phyloP scores from a whole-genome alignment of 202 grass and related monocot genomes.

The Setaria viridis region DNA sequence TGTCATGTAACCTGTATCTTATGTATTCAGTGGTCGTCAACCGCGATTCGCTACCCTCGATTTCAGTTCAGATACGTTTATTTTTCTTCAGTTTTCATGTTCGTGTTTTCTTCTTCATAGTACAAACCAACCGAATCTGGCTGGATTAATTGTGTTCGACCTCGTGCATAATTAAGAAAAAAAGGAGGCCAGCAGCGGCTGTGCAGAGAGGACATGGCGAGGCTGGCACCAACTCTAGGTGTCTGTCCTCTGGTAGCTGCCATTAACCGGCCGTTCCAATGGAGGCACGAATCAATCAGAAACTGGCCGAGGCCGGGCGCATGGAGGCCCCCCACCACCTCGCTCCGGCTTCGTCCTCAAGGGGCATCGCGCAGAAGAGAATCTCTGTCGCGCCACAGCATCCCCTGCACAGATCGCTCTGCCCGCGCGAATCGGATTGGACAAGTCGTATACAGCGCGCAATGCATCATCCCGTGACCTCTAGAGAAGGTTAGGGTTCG shows the following conservation, averaged over 20 bases:
- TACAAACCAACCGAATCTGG: too few species aligned
- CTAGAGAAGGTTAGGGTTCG: not conserved
- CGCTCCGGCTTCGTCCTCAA: not conserved
- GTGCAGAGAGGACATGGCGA: too few species aligned
- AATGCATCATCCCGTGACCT: not conserved
- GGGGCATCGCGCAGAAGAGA: slow-evolving; percentile 15
- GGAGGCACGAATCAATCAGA: slow-evolving; percentile 12
- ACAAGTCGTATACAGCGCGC: slow-evolving; percentile 18
- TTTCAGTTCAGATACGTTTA: too few species aligned
- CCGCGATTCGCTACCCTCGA: too few species aligned
- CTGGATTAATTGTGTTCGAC: too few species aligned
- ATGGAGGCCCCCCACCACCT: not conserved
- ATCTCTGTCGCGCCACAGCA: slow-evolving; percentile 31
- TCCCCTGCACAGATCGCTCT: not conserved
- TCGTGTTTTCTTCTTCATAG: too few species aligned
- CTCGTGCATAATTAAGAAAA: too few species aligned
- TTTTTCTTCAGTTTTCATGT: too few species aligned
- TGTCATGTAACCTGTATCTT: too few species aligned
- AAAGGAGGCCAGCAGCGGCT: too few species aligned
- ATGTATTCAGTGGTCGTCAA: too few species aligned
- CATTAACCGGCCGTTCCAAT: not conserved
- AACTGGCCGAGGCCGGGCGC: not conserved
- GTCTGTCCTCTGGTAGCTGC: not conserved
- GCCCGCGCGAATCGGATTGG: slow-evolving; percentile 20
- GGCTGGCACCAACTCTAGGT: too few species aligned